Base-by-base conservation (phyloP, 495 filamentous ascomycete species). In the Daldinia vernicosa region DNA sequence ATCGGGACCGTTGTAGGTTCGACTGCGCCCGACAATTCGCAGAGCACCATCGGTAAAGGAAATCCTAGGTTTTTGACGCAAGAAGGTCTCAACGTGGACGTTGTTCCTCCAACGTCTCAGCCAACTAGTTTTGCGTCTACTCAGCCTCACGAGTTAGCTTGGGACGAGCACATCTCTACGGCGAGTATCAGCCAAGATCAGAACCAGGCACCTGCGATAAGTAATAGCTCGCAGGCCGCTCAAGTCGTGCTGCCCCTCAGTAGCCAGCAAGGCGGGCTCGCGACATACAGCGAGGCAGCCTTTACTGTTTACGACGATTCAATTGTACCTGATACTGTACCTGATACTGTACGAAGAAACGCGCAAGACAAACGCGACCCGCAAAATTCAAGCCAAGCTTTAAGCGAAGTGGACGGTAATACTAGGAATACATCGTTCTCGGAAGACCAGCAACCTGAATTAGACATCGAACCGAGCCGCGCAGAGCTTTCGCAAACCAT, bases 201-300 rank as follows among this genome's bases (percentile, higher is more conserved):
- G 12, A 40, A 40, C 32, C 33, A 30, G 4, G 43, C 19, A 11
- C 43, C 3, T 47, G 8, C 12, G 17, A 47, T 14, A 47, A 24
- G 43, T 47, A 47, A 22, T 22, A 47, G 24, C 45, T 77, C 66
- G 0, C 77, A 79, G 27, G 71, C 69, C 7, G 80, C 79, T 5
- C 78, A 81, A 54, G 40, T 73, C 3, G 66, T 80, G 4, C 59
- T 63, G 24, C 68, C 70, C n/a, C 47, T 72, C 6, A 74, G 27
- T 47, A 75, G 62, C 61, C 63, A 74, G 30, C 71, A 63, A 7
- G 68, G 35, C 9, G 54, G 62, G 11, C 58, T 77, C 5, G 66
- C 54, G 6, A 77, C 75, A 2, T 69, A 75, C 27, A 74, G 59
- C 43, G 69, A 74, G 35, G 30, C 59, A 0, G 37, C 60, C 9